Percentiles rank a stretch among this genome's conserved stretches.
These are phyloP conservation scores for Mycena rosella DNA, from an alignment of 768 basidiomycete genomes.

Conservation along the genomic window DNA sequence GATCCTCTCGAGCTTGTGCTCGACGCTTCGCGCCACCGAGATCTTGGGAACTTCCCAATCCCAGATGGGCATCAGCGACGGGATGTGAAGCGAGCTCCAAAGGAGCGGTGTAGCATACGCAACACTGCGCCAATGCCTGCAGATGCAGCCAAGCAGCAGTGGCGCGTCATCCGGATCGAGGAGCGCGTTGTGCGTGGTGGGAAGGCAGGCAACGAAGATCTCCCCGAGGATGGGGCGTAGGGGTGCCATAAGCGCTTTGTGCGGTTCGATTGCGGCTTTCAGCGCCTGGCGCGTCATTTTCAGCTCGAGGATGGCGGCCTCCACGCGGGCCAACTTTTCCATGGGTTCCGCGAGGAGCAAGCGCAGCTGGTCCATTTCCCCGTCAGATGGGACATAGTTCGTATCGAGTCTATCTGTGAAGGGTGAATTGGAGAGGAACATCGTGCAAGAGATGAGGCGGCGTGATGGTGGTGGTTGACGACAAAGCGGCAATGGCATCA, in stretches of 20 bases:
- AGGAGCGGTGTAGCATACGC: conserved; percentile 15
- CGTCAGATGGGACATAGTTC: conserved; percentile 17
- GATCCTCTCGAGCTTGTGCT: neutral
- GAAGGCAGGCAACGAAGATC: conserved; percentile 11
- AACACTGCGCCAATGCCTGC: conserved; percentile 4
- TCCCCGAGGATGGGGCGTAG: conserved; percentile 14
- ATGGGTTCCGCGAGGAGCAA: neutral
- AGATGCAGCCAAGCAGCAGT: conserved; percentile 6
- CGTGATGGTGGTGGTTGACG: too few species aligned
- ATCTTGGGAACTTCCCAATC: neutral
- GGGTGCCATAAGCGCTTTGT: conserved; percentile 13
- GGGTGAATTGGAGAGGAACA: neutral
- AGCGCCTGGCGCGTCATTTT: neutral
- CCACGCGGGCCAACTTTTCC: neutral
- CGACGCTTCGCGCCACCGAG: neutral
- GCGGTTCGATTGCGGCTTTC: conserved; percentile 4
- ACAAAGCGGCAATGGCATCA: too few species aligned
- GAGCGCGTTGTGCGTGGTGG: conserved; percentile 4
- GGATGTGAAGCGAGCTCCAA: conserved; percentile 4
- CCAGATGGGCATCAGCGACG: neutral
- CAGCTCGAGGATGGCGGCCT: neutral
- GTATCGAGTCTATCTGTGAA: neutral
- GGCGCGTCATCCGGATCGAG: conserved; percentile 1
- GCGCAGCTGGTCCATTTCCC: neutral
- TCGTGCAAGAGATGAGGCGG: too few species aligned